Conservation (phyloP, 2,329 filamentous ascomycete species). For the Trichoderma hamatum region DNA sequence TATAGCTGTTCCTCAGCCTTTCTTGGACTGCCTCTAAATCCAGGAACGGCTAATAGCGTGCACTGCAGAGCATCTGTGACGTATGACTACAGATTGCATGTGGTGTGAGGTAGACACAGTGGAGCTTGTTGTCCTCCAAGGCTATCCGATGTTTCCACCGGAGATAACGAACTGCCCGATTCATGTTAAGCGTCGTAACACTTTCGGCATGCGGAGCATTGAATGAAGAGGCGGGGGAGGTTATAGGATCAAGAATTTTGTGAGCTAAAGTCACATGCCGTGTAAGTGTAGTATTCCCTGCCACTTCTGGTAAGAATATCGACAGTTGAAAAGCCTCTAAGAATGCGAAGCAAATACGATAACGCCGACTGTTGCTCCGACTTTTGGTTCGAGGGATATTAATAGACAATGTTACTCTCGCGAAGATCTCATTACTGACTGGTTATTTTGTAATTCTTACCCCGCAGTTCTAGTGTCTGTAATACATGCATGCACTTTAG, state of each 20-base stretch:
- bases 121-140: conserved; percentile 13
- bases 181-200: conserved; percentile 22
- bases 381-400: background rate
- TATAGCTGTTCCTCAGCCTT: no score
- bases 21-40: background rate
- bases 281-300: conserved; percentile 1
- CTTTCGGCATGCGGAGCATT: conserved; percentile 1
- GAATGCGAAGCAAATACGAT: background rate
- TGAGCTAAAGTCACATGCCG: background rate
- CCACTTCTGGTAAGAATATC: background rate
- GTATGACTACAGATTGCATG: background rate
- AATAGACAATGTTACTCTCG: background rate
- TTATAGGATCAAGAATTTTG: background rate
- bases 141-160: conserved; percentile 7
- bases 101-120: conserved; percentile 9
- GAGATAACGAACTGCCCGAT: conserved; percentile 15
- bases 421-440: conserved; percentile 7
- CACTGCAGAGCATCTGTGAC: background rate
- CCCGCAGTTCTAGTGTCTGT: background rate
- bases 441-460: background rate
- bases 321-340: background rate
- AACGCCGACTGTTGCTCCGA: conserved; percentile 1
- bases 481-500: conserved; percentile 2
- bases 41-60: background rate
- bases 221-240: conserved; percentile 15